phyloP scores from a whole-genome alignment of 345 rosid genomes.

The Schrenkiella parvula region DNA sequence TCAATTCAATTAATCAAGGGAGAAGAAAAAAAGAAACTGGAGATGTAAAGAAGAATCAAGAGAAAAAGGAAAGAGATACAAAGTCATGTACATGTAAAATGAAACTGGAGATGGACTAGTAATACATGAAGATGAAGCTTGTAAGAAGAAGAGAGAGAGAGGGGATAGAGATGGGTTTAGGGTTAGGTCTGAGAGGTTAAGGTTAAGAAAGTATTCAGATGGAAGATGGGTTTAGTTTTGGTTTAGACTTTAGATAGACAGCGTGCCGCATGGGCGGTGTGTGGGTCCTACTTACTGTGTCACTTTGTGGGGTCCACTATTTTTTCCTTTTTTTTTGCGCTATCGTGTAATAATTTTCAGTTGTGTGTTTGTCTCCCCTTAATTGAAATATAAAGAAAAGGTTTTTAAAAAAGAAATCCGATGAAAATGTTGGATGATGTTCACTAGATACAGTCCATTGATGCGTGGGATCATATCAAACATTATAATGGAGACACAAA shows the following conservation, averaged over 20 bases:
- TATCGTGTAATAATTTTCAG: constrained; percentile 22
- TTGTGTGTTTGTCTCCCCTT: constrained; percentile 17
- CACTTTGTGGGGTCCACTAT: constrained; percentile 40
- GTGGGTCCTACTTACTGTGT: constrained; percentile 45
- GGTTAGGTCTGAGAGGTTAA: constrained; percentile 51
- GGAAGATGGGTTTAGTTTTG: constrained; percentile 47
- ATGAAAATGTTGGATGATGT: constrained; percentile 23
- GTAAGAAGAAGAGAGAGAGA: constrained; percentile 6
- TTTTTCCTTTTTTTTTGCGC: not conserved
- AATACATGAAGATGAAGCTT: constrained; percentile 36
- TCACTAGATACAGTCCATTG: constrained; percentile 30
- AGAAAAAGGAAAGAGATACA: not conserved
- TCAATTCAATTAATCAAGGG: not conserved
- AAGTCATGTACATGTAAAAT: constrained; percentile 22
- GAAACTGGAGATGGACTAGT: constrained; percentile 28
- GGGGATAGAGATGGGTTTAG: constrained; percentile 24
- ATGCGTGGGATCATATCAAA: constrained; percentile 22
- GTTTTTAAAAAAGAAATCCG: not conserved
- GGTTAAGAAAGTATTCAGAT: constrained; percentile 48
- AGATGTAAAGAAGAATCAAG: not conserved
- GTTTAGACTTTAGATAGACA: constrained; percentile 43
- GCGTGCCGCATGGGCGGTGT: constrained; percentile 79
- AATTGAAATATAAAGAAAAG: not conserved
- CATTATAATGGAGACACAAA: constrained; percentile 18
- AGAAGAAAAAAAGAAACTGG: not conserved